Percentiles rank a stretch among this genome's conserved stretches.
Conservation (phyloP, 1,284 basidiomycete species). For the Ganoderma sinense region DNA sequence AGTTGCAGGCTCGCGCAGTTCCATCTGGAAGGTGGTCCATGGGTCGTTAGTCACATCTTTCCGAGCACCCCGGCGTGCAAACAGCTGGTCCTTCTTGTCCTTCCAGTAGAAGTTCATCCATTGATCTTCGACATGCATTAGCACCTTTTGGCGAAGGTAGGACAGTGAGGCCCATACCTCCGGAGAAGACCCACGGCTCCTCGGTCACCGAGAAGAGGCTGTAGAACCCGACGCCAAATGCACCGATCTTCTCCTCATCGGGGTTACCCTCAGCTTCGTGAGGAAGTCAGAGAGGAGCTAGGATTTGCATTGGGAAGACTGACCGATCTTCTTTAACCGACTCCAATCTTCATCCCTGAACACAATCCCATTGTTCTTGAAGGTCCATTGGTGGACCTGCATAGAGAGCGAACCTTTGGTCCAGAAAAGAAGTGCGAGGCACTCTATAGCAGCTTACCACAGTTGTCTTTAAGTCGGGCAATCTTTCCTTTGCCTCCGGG, state of each 20-base stretch:
- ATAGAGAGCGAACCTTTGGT: background rate
- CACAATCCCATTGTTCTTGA: conserved; percentile 87
- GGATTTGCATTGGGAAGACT: conserved; percentile 26
- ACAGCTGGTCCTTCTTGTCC: conserved; percentile 87
- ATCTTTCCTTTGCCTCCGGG: conserved; percentile 14
- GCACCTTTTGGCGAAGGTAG: background rate
- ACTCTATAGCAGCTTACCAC: conserved; percentile 42
- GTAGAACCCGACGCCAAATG: conserved; percentile 88
- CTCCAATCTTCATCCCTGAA: conserved; percentile 91
- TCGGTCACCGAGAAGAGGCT: conserved; percentile 89
- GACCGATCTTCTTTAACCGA: conserved; percentile 87
- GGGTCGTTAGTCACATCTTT: conserved; percentile 50
- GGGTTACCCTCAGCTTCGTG: conserved; percentile 81
- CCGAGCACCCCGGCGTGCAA: conserved; percentile 78
- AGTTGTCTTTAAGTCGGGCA: conserved; percentile 72
- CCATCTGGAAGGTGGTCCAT: conserved; percentile 96
- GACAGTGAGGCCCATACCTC: conserved; percentile 51
- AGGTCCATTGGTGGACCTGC: conserved; percentile 77
- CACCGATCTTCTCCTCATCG: conserved; percentile 86
- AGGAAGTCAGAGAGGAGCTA: background rate
- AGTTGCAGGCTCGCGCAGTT: conserved; percentile 82
- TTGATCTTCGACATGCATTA: conserved; percentile 54
- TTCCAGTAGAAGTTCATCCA: conserved; percentile 99
- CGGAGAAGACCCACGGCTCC: conserved; percentile 92
- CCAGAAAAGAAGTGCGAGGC: background rate